phyloP scores from a whole-genome alignment of 2,329 filamentous ascomycete species.

The Plectosphaerella sp. region DNA sequence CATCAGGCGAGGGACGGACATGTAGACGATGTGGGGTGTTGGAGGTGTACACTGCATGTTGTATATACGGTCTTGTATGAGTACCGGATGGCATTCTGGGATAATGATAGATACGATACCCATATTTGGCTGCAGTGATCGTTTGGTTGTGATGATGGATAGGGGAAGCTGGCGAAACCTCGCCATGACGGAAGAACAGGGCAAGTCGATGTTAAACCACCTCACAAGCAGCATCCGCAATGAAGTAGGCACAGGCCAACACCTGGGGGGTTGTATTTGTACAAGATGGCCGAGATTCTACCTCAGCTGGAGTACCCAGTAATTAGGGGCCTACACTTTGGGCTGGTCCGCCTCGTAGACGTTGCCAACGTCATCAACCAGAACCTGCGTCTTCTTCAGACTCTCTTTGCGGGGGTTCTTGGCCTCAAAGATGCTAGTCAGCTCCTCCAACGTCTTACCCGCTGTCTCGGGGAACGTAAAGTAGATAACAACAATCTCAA shows the following conservation, averaged over 20 bases:
- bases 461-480: conserved; percentile 76
- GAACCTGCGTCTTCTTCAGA: conserved; percentile 18
- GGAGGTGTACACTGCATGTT: neutral
- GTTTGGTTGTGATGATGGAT: too few species aligned
- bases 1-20: neutral
- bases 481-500: conserved; percentile 50
- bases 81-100: too few species aligned
- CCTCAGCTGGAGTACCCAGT: too few species aligned
- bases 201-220: too few species aligned
- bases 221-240: too few species aligned
- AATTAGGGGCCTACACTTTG: neutral
- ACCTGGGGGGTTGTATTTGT: too few species aligned
- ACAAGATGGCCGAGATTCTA: too few species aligned
- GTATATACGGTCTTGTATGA: too few species aligned
- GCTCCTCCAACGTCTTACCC: conserved; percentile 67
- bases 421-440: conserved; percentile 14
- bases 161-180: too few species aligned
- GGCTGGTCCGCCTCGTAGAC: conserved; percentile 1
- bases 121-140: neutral
- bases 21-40: neutral
- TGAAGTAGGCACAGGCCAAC: too few species aligned
- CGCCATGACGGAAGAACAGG: too few species aligned
- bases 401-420: conserved; percentile 20
- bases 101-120: neutral
- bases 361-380: conserved; percentile 13